Conservation (phyloP, 2,329 filamentous ascomycete species). For the Arthrobotrys musiformis region DNA sequence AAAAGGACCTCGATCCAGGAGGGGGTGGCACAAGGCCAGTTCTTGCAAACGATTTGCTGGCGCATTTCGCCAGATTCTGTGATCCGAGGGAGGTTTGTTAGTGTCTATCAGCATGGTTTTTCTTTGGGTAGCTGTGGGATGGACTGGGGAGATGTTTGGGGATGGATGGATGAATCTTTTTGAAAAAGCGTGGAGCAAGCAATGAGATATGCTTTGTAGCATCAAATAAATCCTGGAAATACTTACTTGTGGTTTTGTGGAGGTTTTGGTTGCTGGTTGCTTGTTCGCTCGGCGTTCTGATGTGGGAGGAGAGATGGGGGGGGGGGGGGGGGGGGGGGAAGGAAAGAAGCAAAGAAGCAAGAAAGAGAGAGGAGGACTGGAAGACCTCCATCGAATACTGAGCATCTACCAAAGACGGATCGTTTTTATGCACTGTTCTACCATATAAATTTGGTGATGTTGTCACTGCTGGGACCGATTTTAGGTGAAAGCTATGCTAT, state of each 20-base stretch:
- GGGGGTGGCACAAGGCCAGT: slow-evolving; percentile 25
- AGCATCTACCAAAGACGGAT: no score
- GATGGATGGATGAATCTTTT: background rate
- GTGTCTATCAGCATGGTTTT: background rate
- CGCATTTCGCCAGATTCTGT: slow-evolving; percentile 17
- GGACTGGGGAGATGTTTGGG: no score
- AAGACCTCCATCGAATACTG: no score
- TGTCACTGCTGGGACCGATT: no score
- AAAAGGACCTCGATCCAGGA: slow-evolving; percentile 43
- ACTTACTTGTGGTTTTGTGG: background rate
- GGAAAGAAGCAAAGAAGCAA: background rate
- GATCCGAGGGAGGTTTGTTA: background rate
- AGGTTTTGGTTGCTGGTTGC: background rate
- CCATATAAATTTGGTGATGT: no score
- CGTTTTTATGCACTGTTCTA: no score
- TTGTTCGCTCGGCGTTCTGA: background rate
- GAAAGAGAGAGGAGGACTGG: background rate
- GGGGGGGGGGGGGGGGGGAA: background rate
- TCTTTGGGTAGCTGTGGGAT: no score
- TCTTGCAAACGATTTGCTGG: slow-evolving; percentile 41
- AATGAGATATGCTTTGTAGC: no score
- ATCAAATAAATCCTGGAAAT: no score
- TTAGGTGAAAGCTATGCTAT: background rate
- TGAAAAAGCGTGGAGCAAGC: background rate
- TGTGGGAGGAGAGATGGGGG: background rate